phyloP scores from a whole-genome alignment of 129 eudicot genomes.

The Centaurea solstitialis region DNA sequence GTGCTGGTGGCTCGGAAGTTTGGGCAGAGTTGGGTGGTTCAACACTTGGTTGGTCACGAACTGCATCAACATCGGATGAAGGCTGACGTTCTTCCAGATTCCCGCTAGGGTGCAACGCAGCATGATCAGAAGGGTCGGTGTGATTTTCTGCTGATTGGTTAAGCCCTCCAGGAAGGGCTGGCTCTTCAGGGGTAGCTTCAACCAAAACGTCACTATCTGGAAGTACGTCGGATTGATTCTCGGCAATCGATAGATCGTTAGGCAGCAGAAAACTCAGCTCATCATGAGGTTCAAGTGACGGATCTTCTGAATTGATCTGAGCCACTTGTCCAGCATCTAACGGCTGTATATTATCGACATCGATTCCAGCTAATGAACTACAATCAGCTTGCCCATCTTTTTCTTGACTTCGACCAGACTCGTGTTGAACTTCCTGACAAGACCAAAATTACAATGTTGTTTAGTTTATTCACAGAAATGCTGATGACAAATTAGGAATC shows the following conservation, averaged over 20 bases:
- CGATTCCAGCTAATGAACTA: conserved; percentile 11
- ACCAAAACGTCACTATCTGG: conserved; percentile 8
- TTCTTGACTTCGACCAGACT: conserved; percentile 22
- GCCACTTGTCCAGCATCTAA: conserved; percentile 19
- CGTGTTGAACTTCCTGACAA: conserved; percentile 37
- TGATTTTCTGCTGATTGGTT: background rate
- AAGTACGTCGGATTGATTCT: conserved; percentile 20
- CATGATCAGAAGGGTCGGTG: background rate
- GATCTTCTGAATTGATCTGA: conserved; percentile 20
- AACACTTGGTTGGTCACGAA: background rate
- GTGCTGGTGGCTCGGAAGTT: conserved; percentile 12
- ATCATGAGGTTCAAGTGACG: conserved; percentile 16
- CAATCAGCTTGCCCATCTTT: conserved; percentile 22
- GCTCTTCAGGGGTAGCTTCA: background rate
- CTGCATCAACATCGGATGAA: conserved; percentile 21
- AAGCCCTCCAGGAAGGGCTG: background rate
- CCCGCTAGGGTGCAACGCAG: background rate
- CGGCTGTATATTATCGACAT: conserved; percentile 5
- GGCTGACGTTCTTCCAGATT: background rate
- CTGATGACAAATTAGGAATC: background rate
- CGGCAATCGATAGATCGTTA: conserved; percentile 9
- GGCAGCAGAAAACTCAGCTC: conserved; percentile 1
- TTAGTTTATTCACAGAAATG: background rate
- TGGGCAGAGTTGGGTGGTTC: conserved; percentile 1
- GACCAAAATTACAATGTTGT: background rate